Conservation (phyloP, 108 stramenopile species). For the Nannochloropsis gaditana region DNA sequence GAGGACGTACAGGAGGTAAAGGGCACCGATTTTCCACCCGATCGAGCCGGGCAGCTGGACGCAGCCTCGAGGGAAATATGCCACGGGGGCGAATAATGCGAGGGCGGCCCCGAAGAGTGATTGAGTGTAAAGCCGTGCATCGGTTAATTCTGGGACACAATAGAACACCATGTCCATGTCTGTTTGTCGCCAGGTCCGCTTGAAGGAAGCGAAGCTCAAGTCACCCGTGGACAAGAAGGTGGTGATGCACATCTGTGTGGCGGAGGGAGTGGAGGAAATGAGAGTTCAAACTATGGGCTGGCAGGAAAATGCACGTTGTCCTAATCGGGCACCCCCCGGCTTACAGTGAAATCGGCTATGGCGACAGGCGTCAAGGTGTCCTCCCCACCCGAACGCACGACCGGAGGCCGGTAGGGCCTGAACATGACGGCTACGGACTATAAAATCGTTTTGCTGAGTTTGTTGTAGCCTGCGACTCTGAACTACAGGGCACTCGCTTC, state of each 20-base stretch:
- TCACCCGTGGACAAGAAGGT: background rate
- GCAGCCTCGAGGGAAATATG: background rate
- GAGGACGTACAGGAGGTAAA: background rate
- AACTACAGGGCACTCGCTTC: too few relatives aligned
- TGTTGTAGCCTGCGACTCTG: too few relatives aligned
- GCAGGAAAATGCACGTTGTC: too few relatives aligned
- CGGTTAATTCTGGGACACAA: background rate
- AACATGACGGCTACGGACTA: background rate
- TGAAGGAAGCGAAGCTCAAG: background rate
- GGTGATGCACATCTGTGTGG: background rate
- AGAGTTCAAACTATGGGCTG: background rate
- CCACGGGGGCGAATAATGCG: background rate
- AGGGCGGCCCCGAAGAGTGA: background rate
- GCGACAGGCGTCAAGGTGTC: slow-evolving; percentile 15
- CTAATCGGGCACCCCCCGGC: background rate
- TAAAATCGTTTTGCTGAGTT: too few relatives aligned
- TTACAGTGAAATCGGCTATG: slow-evolving; percentile 16
- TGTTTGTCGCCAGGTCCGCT: background rate
- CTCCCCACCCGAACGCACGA: background rate
- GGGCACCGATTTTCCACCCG: background rate
- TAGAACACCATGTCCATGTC: slow-evolving; percentile 17
- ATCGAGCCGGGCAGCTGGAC: background rate
- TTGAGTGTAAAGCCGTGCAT: background rate
- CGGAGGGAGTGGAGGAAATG: background rate
- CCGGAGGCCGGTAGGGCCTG: background rate